These are phyloP conservation scores for Nematodospora anomalae DNA, from an alignment of 1,139 yeast genomes.

Conservation along the genomic window DNA sequence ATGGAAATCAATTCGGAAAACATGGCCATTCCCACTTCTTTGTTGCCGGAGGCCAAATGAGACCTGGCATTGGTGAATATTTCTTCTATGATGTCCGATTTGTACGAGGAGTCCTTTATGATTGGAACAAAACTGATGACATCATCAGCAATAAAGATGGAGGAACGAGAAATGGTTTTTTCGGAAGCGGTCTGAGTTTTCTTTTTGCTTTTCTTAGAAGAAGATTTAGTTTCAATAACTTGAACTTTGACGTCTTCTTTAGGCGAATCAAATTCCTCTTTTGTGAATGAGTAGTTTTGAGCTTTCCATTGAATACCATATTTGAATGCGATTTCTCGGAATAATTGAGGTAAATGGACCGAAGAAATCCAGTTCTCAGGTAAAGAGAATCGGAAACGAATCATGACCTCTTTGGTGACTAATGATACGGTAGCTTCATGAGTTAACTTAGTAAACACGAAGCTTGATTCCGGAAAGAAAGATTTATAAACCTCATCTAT, in stretches of 20 bases:
- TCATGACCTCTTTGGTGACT: conserved; percentile 51
- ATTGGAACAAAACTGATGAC: conserved; percentile 70
- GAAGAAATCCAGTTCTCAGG: conserved; percentile 47
- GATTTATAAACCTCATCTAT: conserved; percentile 43
- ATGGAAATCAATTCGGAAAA: conserved; percentile 70
- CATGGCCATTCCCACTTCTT: conserved; percentile 54
- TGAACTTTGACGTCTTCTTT: conserved; percentile 18
- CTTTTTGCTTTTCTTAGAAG: conserved; percentile 24
- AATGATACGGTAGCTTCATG: conserved; percentile 43
- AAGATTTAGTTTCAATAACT: conserved; percentile 15
- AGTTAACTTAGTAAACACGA: conserved; percentile 47
- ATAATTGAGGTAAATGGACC: conserved; percentile 43
- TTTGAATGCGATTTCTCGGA: conserved; percentile 73
- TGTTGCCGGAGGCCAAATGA: conserved; percentile 32
- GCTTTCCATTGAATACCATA: conserved; percentile 86
- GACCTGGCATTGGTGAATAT: conserved; percentile 69
- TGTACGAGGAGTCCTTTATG: conserved; percentile 67
- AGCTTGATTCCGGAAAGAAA: conserved; percentile 44
- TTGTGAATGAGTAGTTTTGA: conserved; percentile 51
- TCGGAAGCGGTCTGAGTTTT: conserved; percentile 35
- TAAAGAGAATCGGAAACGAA: conserved; percentile 63
- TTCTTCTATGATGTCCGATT: conserved; percentile 71
- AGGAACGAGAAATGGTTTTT: conserved; percentile 24
- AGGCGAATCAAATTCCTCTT: conserved; percentile 42
- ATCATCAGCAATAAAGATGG: conserved; percentile 60